Conservation (phyloP, 2,329 filamentous ascomycete genomes). For the Coniochaeta prunicola region DNA sequence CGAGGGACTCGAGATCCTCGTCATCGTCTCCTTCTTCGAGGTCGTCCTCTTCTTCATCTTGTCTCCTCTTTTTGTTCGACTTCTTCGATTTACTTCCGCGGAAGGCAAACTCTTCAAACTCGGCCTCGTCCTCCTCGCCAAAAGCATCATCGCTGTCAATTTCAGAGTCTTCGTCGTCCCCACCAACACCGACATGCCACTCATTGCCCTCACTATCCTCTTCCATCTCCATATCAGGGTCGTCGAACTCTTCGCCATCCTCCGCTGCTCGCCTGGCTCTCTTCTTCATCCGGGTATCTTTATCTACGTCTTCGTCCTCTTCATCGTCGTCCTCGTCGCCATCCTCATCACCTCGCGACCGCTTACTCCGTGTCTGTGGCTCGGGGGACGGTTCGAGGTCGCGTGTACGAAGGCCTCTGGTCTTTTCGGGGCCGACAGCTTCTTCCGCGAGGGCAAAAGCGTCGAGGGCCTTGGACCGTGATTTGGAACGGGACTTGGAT, state of each 20-base stretch:
- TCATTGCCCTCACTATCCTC: slow-evolving; percentile 82
- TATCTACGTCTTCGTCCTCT: slow-evolving; percentile 58
- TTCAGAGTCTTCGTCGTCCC: slow-evolving; percentile 55
- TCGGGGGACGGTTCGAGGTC: slow-evolving; percentile 39
- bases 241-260: slow-evolving; percentile 45
- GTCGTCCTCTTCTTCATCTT: slow-evolving; percentile 32
- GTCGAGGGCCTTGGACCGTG: slow-evolving; percentile 44
- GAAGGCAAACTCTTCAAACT: slow-evolving; percentile 66
- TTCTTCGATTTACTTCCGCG: slow-evolving; percentile 35
- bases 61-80: slow-evolving; percentile 23
- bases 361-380: slow-evolving; percentile 26
- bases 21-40: slow-evolving; percentile 45
- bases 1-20: slow-evolving; percentile 52
- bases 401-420: slow-evolving; percentile 31
- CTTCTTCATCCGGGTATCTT: slow-evolving; percentile 36
- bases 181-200: slow-evolving; percentile 66
- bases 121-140: slow-evolving; percentile 76
- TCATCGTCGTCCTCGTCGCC: slow-evolving; percentile 48
- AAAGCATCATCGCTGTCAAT: slow-evolving; percentile 64
- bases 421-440: slow-evolving; percentile 34
- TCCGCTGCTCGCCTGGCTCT: slow-evolving; percentile 33
- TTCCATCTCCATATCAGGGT: slow-evolving; percentile 51
- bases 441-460: slow-evolving; percentile 51
- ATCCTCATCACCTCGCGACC: slow-evolving; percentile 38
- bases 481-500: slow-evolving; percentile 38